Evolutionary conservation across 2,329 filamentous ascomycete genomes (phyloP).

Genomic region (Fusarium scirpi): DNA sequence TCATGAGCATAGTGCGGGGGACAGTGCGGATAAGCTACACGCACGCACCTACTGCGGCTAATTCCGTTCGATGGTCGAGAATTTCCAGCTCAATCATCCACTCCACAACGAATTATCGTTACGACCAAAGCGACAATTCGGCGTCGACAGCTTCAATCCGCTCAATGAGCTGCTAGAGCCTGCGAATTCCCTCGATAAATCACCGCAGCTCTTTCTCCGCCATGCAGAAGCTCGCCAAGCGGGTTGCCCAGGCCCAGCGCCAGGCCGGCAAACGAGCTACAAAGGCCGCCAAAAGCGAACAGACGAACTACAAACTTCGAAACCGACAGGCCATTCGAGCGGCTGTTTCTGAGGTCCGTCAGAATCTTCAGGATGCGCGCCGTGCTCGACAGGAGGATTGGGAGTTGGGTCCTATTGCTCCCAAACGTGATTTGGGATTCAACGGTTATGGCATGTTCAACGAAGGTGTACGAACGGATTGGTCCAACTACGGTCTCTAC

Average conservation of each 20-base stretch:
- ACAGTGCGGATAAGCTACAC: background rate
- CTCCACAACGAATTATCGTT: slow-evolving; percentile 45
- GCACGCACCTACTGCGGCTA: slow-evolving; percentile 33
- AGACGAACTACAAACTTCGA: slow-evolving; percentile 47
- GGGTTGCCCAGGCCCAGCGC: slow-evolving; percentile 74
- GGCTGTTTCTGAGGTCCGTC: slow-evolving; percentile 50
- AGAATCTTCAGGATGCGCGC: slow-evolving; percentile 56
- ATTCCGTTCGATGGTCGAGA: slow-evolving; percentile 42
- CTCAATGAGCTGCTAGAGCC: slow-evolving; percentile 47
- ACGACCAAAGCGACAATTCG: slow-evolving; percentile 42
- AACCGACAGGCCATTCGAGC: slow-evolving; percentile 49
- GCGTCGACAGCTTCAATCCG: slow-evolving; percentile 38
- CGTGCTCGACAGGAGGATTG: slow-evolving; percentile 78
- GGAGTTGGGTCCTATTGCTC: slow-evolving; percentile 81
- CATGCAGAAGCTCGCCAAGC: slow-evolving; percentile 79
- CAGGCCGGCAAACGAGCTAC: slow-evolving; percentile 66
- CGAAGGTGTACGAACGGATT: slow-evolving; percentile 54
- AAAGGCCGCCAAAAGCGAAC: slow-evolving; percentile 52
- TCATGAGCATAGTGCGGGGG: slow-evolving; percentile 34
- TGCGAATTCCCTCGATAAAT: slow-evolving; percentile 25
- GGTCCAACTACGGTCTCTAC: slow-evolving; percentile 50
- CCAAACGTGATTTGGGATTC: slow-evolving; percentile 77
- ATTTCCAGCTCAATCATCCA: slow-evolving; percentile 44
- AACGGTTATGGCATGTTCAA: slow-evolving; percentile 69
- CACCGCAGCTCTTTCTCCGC: slow-evolving; percentile 38